Conservation (phyloP, 768 basidiomycete species). For the Kwoniella heveanensis region DNA sequence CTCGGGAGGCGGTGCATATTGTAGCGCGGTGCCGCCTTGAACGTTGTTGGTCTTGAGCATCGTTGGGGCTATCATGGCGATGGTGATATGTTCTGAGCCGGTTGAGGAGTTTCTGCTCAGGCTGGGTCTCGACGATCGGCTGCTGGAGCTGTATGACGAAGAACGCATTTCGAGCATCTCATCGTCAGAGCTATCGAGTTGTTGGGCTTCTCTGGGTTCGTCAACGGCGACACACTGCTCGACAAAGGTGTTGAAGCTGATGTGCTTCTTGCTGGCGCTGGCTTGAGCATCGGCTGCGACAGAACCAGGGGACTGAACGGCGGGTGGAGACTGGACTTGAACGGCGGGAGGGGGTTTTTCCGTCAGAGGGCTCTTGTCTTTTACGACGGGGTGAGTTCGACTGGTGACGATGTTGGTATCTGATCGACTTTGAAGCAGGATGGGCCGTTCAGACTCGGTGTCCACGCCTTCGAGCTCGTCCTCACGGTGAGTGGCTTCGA, state of each 20-base stretch:
- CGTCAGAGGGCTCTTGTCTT: slow-evolving; percentile 67
- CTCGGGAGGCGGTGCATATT: slow-evolving; percentile 54
- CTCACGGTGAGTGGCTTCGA: slow-evolving; percentile 57
- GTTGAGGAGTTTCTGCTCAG: slow-evolving; percentile 44
- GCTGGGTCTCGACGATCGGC: slow-evolving; percentile 48
- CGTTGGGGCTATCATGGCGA: slow-evolving; percentile 75
- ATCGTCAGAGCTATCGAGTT: slow-evolving; percentile 55
- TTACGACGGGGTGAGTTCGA: slow-evolving; percentile 17
- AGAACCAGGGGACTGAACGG: slow-evolving; percentile 6
- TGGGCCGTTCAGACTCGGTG: slow-evolving; percentile 61
- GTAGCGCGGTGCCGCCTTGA: slow-evolving; percentile 52
- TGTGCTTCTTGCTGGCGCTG: slow-evolving; percentile 69
- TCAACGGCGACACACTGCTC: slow-evolving; percentile 79
- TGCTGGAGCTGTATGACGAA: slow-evolving; percentile 39
- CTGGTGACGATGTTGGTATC: slow-evolving; percentile 71
- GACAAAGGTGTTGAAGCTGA: slow-evolving; percentile 96
- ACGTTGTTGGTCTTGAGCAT: slow-evolving; percentile 72
- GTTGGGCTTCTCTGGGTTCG: slow-evolving; percentile 46
- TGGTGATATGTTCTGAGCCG: slow-evolving; percentile 65
- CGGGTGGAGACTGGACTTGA: background rate
- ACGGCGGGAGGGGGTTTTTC: slow-evolving; percentile 41
- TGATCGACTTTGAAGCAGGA: slow-evolving; percentile 78
- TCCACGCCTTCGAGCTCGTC: slow-evolving; percentile 59
- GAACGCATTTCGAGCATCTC: slow-evolving; percentile 71
- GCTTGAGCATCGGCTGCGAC: slow-evolving; percentile 5